Evolutionary conservation across 192 early-diverging fungal genomes (phyloP).

Genomic region (Entomortierella lignicola): DNA sequence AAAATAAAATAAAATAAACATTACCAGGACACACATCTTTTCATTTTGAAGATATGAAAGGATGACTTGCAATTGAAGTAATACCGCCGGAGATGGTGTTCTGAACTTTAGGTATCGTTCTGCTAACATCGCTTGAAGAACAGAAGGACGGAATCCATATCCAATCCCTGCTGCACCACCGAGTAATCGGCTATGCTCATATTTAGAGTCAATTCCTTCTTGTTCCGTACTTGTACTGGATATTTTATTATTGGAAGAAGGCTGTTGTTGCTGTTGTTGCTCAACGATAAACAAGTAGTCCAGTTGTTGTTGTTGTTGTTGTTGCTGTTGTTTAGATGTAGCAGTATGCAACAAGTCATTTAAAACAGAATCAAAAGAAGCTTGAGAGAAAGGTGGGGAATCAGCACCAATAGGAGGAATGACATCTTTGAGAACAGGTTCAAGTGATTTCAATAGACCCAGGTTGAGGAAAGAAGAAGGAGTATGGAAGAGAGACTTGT

Average conservation of each 20-base stretch:
- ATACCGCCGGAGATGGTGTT: constrained; percentile 41
- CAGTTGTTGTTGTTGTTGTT: constrained; percentile 10
- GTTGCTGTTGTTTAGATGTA: background rate
- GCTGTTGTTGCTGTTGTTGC: background rate
- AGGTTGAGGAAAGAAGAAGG: constrained; percentile 50
- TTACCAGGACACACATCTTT: constrained; percentile 60
- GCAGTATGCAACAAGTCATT: constrained; percentile 14
- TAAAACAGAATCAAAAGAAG: constrained; percentile 22
- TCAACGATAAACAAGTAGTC: background rate
- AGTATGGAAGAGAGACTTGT: constrained; percentile 49
- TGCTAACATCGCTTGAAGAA: constrained; percentile 53
- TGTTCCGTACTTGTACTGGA: background rate
- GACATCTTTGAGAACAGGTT: constrained; percentile 51
- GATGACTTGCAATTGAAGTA: constrained; percentile 42
- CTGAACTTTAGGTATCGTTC: constrained; percentile 49
- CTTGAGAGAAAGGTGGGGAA: constrained; percentile 12
- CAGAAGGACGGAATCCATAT: constrained; percentile 47
- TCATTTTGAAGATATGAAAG: constrained; percentile 61
- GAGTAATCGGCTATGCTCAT: constrained; percentile 27
- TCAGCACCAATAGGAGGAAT: constrained; percentile 35
- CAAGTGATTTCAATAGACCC: constrained; percentile 46
- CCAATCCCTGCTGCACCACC: constrained; percentile 42
- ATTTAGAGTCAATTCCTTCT: constrained; percentile 5
- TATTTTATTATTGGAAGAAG: background rate
- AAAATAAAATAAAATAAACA: too few species aligned